Evolutionary conservation across 1,284 basidiomycete genomes (phyloP).

Genomic region (Apiotrichum domesticum): DNA sequence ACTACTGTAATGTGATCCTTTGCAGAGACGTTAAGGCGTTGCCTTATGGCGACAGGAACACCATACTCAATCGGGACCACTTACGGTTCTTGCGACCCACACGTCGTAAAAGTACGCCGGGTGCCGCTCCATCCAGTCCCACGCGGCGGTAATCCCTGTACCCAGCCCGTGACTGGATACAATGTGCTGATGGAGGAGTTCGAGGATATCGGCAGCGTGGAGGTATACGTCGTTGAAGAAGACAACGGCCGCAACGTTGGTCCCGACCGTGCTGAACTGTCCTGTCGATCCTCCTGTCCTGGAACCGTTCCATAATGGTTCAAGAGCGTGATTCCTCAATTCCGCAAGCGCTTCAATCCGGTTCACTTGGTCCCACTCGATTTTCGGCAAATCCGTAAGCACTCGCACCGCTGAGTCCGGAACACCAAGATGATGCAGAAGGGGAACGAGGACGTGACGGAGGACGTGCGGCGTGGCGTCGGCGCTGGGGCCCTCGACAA

Average conservation of each 20-base stretch:
- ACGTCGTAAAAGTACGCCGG: slow-evolving; percentile 46
- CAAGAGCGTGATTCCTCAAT: slow-evolving; percentile 41
- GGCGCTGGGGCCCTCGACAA: slow-evolving; percentile 45
- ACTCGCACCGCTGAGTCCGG: slow-evolving; percentile 25
- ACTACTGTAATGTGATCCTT: too few species aligned
- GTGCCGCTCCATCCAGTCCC: slow-evolving; percentile 44
- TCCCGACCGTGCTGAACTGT: slow-evolving; percentile 6
- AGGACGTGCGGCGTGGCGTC: slow-evolving; percentile 42
- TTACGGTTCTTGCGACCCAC: slow-evolving; percentile 44
- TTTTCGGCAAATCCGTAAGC: slow-evolving; percentile 29
- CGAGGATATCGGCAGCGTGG: slow-evolving; percentile 38
- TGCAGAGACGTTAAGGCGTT: too few species aligned
- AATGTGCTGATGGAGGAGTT: slow-evolving; percentile 43
- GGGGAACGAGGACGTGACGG: slow-evolving; percentile 31
- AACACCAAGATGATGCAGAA: slow-evolving; percentile 34
- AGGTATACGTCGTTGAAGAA: slow-evolving; percentile 48
- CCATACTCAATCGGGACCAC: slow-evolving; percentile 4
- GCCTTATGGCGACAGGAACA: too few species aligned
- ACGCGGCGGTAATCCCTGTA: slow-evolving; percentile 41
- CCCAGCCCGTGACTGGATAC: slow-evolving; percentile 15
- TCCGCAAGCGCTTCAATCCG: slow-evolving; percentile 43
- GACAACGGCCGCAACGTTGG: slow-evolving; percentile 33
- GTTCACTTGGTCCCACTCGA: slow-evolving; percentile 38
- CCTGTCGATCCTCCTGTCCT: slow-evolving; percentile 5
- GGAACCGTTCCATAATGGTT: slow-evolving; percentile 33